Evolutionary conservation across 352 stramenopile species (phyloP), one percentile per base, ranked within the genome.

Genomic region (Phytophthora fragariaefolia): DNA sequence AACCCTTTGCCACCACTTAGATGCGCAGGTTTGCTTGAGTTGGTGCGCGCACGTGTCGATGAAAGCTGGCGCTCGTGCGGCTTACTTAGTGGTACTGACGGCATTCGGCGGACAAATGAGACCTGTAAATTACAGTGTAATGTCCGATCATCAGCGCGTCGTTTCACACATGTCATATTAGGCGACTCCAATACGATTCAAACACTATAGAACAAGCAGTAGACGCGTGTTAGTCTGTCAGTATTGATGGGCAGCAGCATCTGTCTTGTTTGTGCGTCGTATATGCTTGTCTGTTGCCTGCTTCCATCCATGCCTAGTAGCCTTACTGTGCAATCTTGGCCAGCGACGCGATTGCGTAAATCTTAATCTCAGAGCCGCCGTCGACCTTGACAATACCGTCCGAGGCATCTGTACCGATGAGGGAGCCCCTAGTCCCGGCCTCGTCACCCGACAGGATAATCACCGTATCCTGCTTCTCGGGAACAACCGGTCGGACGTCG

Each of bases 361-460:
- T 95, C 75, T 96, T 96, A 76, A 96, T 96, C 74, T 96, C 89
- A 26, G 87, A 93, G 56, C 83, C 84, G 51, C 85, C 85, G 51
- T 96, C 89, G 17, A 96, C 85, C 80, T 96, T 96, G 47, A 96
- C 89, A 62, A 96, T 96, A 67, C 89, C 89, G 50, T 96, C 89
- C 20, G 87, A 84, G 13, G 77, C 79, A 70, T 96, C 87, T n/a
- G 88, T 93, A 75, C 89, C 89, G 63, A 96, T 96, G 2, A 96
- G 60, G 34, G 85, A 95, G 27, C 89, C 89, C 17, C 80, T 95
- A 56, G 90, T 88, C 22, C 89, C 89, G 2, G 89, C 89, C 75
- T 96, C 89, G 43, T 96, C 89, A 23, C 89, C 89, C 22, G 84
- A 92, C 17, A 96, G 65, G 47, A 96, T 95, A 56, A 93, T 92